These are phyloP conservation scores for Bisporella sp. DNA, from an alignment of 2,329 filamentous ascomycete species.

Conservation along the genomic window DNA sequence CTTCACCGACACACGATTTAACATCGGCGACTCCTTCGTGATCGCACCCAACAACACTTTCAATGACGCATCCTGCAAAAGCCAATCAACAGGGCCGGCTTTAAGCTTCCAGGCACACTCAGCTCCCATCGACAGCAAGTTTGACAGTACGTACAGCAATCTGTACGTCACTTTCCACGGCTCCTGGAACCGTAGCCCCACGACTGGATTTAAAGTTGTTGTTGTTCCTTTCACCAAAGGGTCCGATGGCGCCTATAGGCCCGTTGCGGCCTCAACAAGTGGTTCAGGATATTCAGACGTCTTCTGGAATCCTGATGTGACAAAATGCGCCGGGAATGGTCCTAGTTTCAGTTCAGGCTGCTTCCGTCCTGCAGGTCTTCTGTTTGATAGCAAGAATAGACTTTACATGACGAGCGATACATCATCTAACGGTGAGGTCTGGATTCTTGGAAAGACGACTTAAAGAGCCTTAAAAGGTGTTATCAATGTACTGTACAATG, in stretches of 20 bases:
- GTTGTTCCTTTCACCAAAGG: slow-evolving; percentile 9
- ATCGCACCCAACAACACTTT: slow-evolving; percentile 30
- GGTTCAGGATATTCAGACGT: slow-evolving; percentile 6
- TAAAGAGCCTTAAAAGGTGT: no score
- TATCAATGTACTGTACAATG: no score
- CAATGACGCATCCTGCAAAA: slow-evolving; percentile 39
- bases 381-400: slow-evolving; percentile 8
- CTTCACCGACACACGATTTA: slow-evolving; percentile 34
- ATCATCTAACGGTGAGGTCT: slow-evolving; percentile 12
- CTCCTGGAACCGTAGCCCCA: slow-evolving; percentile 11
- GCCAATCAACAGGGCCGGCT: slow-evolving; percentile 40
- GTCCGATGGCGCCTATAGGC: slow-evolving; percentile 6
- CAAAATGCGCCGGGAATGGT: slow-evolving; percentile 13
- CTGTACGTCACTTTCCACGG: slow-evolving; percentile 53
- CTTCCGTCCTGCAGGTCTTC: slow-evolving; percentile 12
- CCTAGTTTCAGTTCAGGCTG: slow-evolving; percentile 12
- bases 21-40: slow-evolving; percentile 44
- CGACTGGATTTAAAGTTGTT: slow-evolving; percentile 9
- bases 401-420: slow-evolving; percentile 15
- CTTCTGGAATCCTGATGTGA: slow-evolving; percentile 12
- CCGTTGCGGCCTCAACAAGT: slow-evolving; percentile 1
- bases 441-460: slow-evolving; percentile 9
- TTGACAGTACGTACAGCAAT: slow-evolving; percentile 47
- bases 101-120: slow-evolving; percentile 60
- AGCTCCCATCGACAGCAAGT: slow-evolving; percentile 66